Percentiles rank a stretch among this genome's conserved stretches.
phyloP scores from a whole-genome alignment of 176 grass and related monocot species.

The Juncus effusus region DNA sequence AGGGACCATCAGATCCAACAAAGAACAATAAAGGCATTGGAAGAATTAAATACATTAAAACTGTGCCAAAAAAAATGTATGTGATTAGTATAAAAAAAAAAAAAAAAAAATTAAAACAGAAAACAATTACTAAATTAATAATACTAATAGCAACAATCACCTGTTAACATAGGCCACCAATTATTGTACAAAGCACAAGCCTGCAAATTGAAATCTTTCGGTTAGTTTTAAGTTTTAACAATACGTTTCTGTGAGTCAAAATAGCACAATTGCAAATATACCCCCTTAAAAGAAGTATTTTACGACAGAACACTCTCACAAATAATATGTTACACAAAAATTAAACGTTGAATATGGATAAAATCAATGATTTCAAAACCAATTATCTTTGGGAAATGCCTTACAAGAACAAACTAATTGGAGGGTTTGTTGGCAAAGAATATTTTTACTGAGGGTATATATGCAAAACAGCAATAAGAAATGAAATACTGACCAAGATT shows the following conservation, averaged over 20 bases:
- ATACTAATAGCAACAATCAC: constrained; percentile 24
- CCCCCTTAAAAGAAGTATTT: too few relatives aligned
- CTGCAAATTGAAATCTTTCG: constrained; percentile 32
- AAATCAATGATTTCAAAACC: not conserved
- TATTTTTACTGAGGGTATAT: not conserved
- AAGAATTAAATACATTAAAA: constrained; percentile 82
- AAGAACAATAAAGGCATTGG: constrained; percentile 93
- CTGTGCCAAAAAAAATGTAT: constrained; percentile 41
- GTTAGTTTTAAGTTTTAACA: constrained; percentile 6
- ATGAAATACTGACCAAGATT: constrained; percentile 48
- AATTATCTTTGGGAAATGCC: not conserved
- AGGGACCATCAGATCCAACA: constrained; percentile 46
- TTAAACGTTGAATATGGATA: too few relatives aligned
- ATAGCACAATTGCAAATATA: not conserved
- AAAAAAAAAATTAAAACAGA: not conserved
- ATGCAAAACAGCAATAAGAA: constrained; percentile 1
- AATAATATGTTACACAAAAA: too few relatives aligned
- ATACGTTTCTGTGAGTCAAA: not conserved
- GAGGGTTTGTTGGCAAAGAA: not conserved
- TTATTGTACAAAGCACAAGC: constrained; percentile 86
- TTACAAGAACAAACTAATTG: not conserved
- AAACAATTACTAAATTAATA: constrained; percentile 9
- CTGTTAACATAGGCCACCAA: constrained; percentile 99
- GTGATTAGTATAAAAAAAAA: constrained; percentile 5
- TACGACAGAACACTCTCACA: too few relatives aligned